Conservation (phyloP, 2,329 filamentous ascomycete genomes). For the Fusarium cyanostomum region DNA sequence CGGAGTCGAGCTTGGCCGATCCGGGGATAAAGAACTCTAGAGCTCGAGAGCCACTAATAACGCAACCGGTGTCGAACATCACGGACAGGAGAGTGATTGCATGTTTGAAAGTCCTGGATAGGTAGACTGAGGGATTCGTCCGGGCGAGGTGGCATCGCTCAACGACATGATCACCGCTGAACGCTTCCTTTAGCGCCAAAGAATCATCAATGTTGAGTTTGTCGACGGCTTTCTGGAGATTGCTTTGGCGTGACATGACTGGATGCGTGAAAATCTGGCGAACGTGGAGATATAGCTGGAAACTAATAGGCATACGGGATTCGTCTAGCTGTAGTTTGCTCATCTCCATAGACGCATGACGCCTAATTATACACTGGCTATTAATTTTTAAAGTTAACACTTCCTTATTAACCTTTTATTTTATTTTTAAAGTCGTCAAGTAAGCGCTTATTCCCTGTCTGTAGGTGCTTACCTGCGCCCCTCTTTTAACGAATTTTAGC, state of each 20-base stretch:
- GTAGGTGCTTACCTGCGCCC: too few relatives aligned
- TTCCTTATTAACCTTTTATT: too few relatives aligned
- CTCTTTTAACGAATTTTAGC: too few relatives aligned
- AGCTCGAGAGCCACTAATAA: conserved; percentile 14
- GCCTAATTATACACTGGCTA: neutral
- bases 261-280: neutral
- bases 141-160: neutral
- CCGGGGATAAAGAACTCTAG: conserved; percentile 13
- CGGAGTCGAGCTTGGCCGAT: neutral
- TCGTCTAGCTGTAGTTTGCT: neutral
- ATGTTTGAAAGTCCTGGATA: conserved; percentile 13
- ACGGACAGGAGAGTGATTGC: conserved; percentile 5
- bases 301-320: neutral
- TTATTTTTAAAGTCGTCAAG: too few relatives aligned
- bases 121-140: neutral
- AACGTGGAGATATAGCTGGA: neutral
- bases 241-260: neutral
- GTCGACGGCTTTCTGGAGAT: conserved; percentile 1
- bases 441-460: too few relatives aligned
- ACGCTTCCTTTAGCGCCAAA: neutral
- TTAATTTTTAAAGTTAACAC: too few relatives aligned
- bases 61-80: conserved; percentile 17
- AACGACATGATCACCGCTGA: neutral
- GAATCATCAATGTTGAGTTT: conserved; percentile 3
- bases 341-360: too few relatives aligned